Base-by-base conservation (phyloP, 2,329 filamentous ascomycete genomes). In the Hypoxylon sp. region DNA sequence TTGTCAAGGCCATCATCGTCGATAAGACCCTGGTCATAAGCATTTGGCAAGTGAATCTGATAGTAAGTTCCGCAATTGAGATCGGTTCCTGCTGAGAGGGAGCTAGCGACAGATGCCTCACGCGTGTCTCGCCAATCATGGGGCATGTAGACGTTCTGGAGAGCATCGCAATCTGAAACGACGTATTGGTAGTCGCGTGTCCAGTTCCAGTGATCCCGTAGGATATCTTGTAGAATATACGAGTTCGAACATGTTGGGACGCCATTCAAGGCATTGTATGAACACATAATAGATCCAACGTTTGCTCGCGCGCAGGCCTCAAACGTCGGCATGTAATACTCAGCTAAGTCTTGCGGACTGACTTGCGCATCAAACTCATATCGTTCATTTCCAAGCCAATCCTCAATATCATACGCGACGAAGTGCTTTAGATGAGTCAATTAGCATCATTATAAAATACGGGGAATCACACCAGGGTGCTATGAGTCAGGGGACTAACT, bases 291-390 rank as follows among this genome's bases (percentile, higher is more conserved):
- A 37, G 88, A 89, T 2, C 82, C 81, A 1, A 85, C 85, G 46
- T 84, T 82, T 10, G 84, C 83, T 21, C 85, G 81, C 37, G 84
- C 86, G 76, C 89, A 91, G 75, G 83, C 84, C 73, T 89, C 81
- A 79, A 92, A 92, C 0, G 89, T 84, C 1, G 87, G 89, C 65
- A 90, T 83, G 73, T 90, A 92, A 78, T 91, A 92, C 72, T 92
- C 90, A 0, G 85, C 83, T 6, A 92, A 78, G 65, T 92, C 90
- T 70, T 91, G 89, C 15, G 82, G 79, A 15, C 81, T 82, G 67
- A 90, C 85, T 10, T 82, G 77, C 8, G 88, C 84, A 74, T 91
- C 83, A 67, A 87, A 90, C 31, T 83, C 83, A 74, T 85, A 82
- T 3, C 85, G 80, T 17, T 80, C 78, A 37, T 81, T 78, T 13